phyloP scores from a whole-genome alignment of 345 rosid species.

The Euphorbia pulcherrima region DNA sequence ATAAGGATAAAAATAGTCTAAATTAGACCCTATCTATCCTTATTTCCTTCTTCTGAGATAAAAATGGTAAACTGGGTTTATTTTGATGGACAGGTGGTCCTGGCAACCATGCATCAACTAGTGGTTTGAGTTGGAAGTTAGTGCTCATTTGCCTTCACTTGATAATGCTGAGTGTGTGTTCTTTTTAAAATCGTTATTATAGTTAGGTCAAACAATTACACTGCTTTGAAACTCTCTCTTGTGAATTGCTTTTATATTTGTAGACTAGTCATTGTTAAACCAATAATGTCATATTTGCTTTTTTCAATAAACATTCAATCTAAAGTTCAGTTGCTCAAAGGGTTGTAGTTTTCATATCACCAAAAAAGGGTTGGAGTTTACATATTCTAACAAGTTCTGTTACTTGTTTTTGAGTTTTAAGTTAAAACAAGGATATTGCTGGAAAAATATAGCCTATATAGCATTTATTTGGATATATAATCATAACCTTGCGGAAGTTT shows the following conservation, averaged over 20 bases:
- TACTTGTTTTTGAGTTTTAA: too few species aligned
- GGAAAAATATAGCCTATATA: too few species aligned
- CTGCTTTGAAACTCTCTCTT: neutral
- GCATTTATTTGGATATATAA: too few species aligned
- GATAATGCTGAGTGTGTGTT: conserved; percentile 32
- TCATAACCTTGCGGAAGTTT: too few species aligned
- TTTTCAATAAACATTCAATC: too few species aligned
- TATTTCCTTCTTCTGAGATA: neutral
- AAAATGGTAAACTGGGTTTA: neutral
- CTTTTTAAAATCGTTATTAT: conserved; percentile 22
- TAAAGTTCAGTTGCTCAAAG: too few species aligned
- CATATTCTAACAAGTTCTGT: too few species aligned
- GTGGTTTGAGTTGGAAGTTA: conserved; percentile 29
- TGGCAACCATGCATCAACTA: conserved; percentile 29
- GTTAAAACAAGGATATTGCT: too few species aligned
- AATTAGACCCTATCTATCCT: too few species aligned
- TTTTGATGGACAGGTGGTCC: conserved; percentile 30
- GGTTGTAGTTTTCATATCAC: too few species aligned
- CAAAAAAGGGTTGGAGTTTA: too few species aligned
- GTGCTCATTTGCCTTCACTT: conserved; percentile 26
- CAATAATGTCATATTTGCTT: neutral
- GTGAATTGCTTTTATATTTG: neutral
- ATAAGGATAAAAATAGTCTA: too few species aligned
- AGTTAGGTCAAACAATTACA: neutral
- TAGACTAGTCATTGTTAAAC: neutral